Percentiles rank a stretch among this genome's conserved stretches.
Evolutionary conservation across 345 rosid genomes (phyloP).

Genomic region (Eucalyptus marginata): DNA sequence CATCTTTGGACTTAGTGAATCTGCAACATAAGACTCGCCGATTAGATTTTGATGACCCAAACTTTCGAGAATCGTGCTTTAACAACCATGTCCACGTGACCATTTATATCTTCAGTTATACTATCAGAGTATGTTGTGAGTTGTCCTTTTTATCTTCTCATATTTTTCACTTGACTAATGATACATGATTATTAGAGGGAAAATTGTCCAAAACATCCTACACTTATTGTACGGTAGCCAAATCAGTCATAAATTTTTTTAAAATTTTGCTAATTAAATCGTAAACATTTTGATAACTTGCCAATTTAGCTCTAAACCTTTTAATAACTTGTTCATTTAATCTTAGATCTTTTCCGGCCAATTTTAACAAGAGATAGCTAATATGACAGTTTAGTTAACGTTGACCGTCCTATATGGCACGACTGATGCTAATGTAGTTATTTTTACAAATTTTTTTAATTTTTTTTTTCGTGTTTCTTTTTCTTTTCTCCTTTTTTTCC

Average conservation of each 20-base stretch:
- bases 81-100: not conserved
- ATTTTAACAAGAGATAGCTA: too few species aligned
- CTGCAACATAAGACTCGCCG: not conserved
- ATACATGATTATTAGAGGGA: not conserved
- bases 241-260: accelerated
- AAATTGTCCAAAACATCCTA: not conserved
- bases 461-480: too few species aligned
- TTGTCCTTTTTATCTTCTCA: not conserved
- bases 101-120: not conserved
- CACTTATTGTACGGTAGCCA: too few species aligned
- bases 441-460: too few species aligned
- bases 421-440: accelerated
- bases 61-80: not conserved
- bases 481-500: not conserved
- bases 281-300: too few species aligned
- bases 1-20: not conserved
- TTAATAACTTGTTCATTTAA: too few species aligned
- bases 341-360: not conserved
- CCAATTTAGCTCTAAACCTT: not conserved
- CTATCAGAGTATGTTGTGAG: not conserved
- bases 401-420: accelerated
- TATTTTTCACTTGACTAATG: not conserved
- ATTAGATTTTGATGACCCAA: not conserved
- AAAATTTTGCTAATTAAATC: not conserved
- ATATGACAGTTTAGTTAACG: not conserved